phyloP scores from a whole-genome alignment of 2,329 filamentous ascomycete genomes.

The Colletotrichum sp. region DNA sequence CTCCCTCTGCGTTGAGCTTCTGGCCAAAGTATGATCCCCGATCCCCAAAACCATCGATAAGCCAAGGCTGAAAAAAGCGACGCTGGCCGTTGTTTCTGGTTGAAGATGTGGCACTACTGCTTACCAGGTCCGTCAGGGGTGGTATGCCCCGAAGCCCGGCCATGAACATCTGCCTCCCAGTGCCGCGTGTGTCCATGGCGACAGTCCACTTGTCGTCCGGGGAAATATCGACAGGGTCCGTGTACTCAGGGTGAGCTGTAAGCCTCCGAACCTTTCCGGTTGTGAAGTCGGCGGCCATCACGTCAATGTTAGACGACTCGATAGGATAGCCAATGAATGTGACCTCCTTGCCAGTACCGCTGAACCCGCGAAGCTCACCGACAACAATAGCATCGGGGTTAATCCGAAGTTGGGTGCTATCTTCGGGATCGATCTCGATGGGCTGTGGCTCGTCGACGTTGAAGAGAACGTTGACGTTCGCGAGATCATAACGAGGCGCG shows the following conservation, averaged over 20 bases:
- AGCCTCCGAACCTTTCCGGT: conserved; percentile 42
- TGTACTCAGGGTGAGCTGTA: conserved; percentile 43
- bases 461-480: conserved; percentile 36
- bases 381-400: conserved; percentile 35
- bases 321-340: conserved; percentile 37
- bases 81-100: conserved; percentile 46
- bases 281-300: conserved; percentile 39
- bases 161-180: conserved; percentile 39
- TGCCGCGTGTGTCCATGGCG: conserved; percentile 43
- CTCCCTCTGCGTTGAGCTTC: conserved; percentile 37
- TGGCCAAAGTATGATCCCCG: conserved; percentile 45
- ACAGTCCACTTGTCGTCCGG: conserved; percentile 43
- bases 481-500: conserved; percentile 37
- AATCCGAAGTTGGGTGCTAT: conserved; percentile 27
- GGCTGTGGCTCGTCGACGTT: conserved; percentile 20
- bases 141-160: conserved; percentile 40
- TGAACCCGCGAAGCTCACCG: conserved; percentile 48
- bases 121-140: conserved; percentile 38
- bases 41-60: conserved; percentile 46
- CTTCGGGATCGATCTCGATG: background rate
- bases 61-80: conserved; percentile 46
- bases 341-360: conserved; percentile 38
- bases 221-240: conserved; percentile 42
- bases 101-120: conserved; percentile 33
- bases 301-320: conserved; percentile 47